These are phyloP conservation scores for Phaeotremella skinneri DNA, from an alignment of 768 basidiomycete species.

Conservation along the genomic window DNA sequence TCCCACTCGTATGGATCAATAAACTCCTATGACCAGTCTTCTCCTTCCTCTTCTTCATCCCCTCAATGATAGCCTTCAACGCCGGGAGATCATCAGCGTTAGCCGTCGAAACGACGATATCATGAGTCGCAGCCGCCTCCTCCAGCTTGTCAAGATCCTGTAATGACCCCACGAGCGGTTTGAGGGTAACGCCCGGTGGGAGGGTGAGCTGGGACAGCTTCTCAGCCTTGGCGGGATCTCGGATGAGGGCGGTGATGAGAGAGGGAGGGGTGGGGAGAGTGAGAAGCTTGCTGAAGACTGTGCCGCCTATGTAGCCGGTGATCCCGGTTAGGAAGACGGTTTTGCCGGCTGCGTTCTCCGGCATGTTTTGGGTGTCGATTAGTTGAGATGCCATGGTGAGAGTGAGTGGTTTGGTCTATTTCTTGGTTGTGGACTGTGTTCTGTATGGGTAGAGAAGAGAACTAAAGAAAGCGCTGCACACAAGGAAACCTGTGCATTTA, in stretches of 20 bases:
- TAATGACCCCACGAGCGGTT: conserved; percentile 35
- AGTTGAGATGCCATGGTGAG: too few relatives aligned
- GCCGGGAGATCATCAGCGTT: conserved; percentile 42
- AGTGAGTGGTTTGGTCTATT: too few relatives aligned
- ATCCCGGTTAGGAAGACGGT: conserved; percentile 38
- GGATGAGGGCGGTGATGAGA: conserved; percentile 37
- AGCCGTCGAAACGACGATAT: conserved; percentile 44
- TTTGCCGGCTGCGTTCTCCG: conserved; percentile 14
- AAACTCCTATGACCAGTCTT: conserved; percentile 45
- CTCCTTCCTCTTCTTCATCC: conserved; percentile 42
- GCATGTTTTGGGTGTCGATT: background rate
- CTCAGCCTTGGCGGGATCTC: conserved; percentile 34
- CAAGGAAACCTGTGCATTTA: too few relatives aligned
- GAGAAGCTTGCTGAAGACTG: conserved; percentile 27
- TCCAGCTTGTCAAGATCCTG: conserved; percentile 39
- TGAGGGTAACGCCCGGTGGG: conserved; percentile 23
- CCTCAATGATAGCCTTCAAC: conserved; percentile 43
- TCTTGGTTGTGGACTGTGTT: too few relatives aligned
- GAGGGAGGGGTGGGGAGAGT: conserved; percentile 28
- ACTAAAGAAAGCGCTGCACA: too few relatives aligned
- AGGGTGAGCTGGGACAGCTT: conserved; percentile 27
- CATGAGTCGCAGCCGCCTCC: conserved; percentile 34
- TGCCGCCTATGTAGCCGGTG: conserved; percentile 44
- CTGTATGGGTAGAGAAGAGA: too few relatives aligned
- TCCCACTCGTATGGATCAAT: conserved; percentile 49